Base-by-base conservation (phyloP, 345 rosid species). In the Luvunga scandens region DNA sequence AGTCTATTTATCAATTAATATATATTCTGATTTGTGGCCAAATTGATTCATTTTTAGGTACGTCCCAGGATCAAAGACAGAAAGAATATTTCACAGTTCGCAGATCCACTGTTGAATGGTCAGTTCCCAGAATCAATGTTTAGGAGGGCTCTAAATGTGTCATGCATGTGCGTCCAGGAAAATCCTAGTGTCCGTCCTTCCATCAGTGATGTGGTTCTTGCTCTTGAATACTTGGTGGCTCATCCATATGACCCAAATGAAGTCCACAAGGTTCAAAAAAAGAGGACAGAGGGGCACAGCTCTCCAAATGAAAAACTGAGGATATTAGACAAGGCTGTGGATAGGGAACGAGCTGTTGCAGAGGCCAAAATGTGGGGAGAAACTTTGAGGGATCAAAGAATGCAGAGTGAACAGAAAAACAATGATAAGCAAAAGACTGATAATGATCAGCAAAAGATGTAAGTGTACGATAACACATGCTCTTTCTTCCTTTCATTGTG, bases 61-160 rank as follows among this genome's bases (percentile, higher is more conserved):
- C 78, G 72, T 1, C 74, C 85, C 0, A 59, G 83, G 82, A 55
- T 66, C 64, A 81, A 53, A 71, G 77, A 83, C 1, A 48, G 72
- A n/a, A 78, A 53, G 73, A 79, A 80, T 33, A 38, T 76, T 60
- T 22, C 12, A 12, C 31, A 55, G 34, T 71, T 91, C 28, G 88
- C 87, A 12, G 97, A 95, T 88, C 92, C 94, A 33, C 18, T 7
- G 82, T 83, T 95, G 61, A 36, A 28, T 79, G 84, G 90, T 28
- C 75, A 53, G 59, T 84, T 66, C 72, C 38, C 90, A 22, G 76
- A 69, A 45, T 66, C 87, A 8, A 72, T 69, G 22, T 50, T 91
- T n/a, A 82, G 6, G 82, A 90, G 74, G 77, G 90, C 83, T 31
- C 18, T 93, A 21, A 88, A 89, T 56, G 73, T 95, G 63, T 94